Conservation (phyloP, 2,329 filamentous ascomycete genomes). For the Arthrinium puccinioides region DNA sequence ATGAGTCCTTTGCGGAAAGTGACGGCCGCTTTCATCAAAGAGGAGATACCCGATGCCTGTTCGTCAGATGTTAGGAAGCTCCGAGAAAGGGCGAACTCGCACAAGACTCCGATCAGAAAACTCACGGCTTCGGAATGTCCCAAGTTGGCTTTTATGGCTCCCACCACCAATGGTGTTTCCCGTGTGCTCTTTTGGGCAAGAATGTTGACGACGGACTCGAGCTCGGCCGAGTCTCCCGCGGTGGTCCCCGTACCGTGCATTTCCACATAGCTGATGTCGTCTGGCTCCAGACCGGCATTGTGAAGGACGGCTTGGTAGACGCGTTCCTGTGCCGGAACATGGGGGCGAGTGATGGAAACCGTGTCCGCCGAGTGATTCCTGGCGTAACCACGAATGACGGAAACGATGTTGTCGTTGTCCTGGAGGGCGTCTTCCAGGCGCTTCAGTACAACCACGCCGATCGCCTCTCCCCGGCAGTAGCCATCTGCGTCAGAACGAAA, state of each 20-base stretch:
- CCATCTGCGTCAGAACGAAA: background rate
- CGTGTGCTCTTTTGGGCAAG: background rate
- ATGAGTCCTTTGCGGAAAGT: background rate
- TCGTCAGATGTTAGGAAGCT: too few relatives aligned
- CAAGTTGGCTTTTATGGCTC: background rate
- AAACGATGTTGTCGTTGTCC: background rate
- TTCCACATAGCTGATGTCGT: background rate
- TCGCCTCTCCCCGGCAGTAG: background rate
- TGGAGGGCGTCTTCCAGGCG: background rate
- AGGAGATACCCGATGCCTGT: background rate
- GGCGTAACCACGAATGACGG: background rate
- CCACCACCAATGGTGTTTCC: background rate
- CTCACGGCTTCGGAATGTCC: background rate
- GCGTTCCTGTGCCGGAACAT: background rate
- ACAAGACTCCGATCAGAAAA: too few relatives aligned
- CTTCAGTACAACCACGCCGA: background rate
- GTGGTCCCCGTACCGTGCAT: conserved; percentile 1
- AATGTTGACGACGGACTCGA: background rate
- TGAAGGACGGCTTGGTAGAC: background rate
- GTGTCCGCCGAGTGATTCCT: background rate
- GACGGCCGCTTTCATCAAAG: background rate
- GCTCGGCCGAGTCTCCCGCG: background rate
- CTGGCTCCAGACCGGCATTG: background rate
- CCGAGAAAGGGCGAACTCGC: too few relatives aligned
- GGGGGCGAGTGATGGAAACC: background rate